Conservation (phyloP, 306 rosid genomes). For the Vigna nakashimae region DNA sequence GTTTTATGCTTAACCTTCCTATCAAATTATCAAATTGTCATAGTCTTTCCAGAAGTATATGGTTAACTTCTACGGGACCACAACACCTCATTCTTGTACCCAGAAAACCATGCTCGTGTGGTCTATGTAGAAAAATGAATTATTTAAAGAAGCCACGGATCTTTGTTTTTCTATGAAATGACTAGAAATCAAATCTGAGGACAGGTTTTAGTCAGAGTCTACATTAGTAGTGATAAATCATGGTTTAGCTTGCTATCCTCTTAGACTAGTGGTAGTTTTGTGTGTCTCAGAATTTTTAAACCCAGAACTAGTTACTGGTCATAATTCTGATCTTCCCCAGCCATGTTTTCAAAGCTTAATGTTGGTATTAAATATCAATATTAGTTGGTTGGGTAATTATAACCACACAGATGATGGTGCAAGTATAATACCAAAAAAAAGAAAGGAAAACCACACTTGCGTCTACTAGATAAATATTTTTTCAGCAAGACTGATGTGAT, state of each 20-base stretch:
- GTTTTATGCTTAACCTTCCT: too few species aligned
- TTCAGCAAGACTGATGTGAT: slow-evolving; percentile 8
- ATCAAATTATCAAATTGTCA: too few species aligned
- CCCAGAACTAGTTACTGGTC: not conserved
- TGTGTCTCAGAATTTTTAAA: not conserved
- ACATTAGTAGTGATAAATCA: not conserved
- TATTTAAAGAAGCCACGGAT: slow-evolving; percentile 2
- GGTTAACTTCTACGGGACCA: too few species aligned
- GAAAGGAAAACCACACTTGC: not conserved
- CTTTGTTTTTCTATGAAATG: not conserved
- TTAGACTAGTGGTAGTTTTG: not conserved
- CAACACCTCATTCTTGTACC: too few species aligned
- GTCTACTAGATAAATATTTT: not conserved
- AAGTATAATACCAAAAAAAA: not conserved
- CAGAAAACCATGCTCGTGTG: slow-evolving; percentile 13
- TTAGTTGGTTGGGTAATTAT: slow-evolving; percentile 2
- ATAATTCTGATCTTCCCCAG: slow-evolving; percentile 10
- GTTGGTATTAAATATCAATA: slow-evolving; percentile 19
- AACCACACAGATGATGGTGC: not conserved
- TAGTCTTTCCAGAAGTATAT: too few species aligned
- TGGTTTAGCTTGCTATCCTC: slow-evolving; percentile 1
- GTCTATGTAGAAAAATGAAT: not conserved
- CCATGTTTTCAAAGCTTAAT: slow-evolving; percentile 1
- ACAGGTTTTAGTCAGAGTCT: slow-evolving; percentile 15
- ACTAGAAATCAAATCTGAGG: slow-evolving; percentile 20